Evolutionary conservation across 2,329 filamentous ascomycete genomes (phyloP), one percentile per base, ranked within the genome.

Genomic region (Trichoderma sp.): DNA sequence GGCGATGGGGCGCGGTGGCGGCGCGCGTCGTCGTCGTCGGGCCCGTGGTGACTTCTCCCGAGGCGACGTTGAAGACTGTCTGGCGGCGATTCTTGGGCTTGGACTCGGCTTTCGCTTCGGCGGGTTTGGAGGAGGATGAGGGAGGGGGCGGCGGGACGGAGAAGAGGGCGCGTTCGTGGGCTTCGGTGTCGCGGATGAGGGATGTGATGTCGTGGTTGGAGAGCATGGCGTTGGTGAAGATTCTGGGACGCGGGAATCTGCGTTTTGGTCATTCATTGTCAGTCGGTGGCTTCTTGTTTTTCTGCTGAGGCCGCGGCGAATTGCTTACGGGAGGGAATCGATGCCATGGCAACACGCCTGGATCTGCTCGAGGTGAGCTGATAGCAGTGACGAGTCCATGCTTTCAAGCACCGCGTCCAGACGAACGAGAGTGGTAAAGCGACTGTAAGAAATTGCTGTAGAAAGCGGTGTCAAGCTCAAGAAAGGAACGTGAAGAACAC

Each of bases 151-250:
- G 88, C 1, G 94, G 93, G 0, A 97, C 89, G 44, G 94, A 96
- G 81, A 98, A 99, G 19, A 99, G 87, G 7, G 94, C 94, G 72
- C 93, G 90, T 77, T 99, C 95, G 79, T 98, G 94, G 24, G 90
- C 81, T 78, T 99, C 95, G 3, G 94, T 97, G 76, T 99, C 95
- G 67, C 95, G 91, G 73, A 99, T 97, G 55, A 99, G 82, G 14
- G 91, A 87, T 4, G 95, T 98, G 71, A 99, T 98, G 77, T 99
- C 95, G 77, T 93, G 89, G 70, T 88, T 88, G 64, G 90, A 88
- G 56, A 98, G 88, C 45, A 99, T 85, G 41, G 95, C 93, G 76
- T 96, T 97, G 70, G 93, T 95, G 79, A 98, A 99, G 73, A 95
- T 93, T 73, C 92, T 96, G n/a, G 94, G 92, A 2, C 87, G 87